Evolutionary conservation across 1,284 basidiomycete species (phyloP).

Genomic region (Heterobasidion irregulare): DNA sequence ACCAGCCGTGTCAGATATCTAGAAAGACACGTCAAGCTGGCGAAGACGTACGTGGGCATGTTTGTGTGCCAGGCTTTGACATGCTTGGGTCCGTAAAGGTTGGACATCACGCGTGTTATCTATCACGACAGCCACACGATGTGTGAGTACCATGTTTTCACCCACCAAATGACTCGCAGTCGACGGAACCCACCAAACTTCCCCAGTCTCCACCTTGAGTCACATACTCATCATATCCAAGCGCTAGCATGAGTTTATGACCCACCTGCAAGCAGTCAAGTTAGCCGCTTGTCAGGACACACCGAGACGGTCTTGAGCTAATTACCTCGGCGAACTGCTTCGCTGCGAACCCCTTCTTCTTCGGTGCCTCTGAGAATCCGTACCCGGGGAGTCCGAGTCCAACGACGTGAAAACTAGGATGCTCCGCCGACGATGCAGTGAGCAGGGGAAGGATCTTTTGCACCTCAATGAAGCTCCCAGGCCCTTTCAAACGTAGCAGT

Average conservation of each 20-base stretch:
- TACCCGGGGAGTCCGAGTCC: constrained; percentile 34
- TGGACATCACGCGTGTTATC: constrained; percentile 23
- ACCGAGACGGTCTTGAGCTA: neutral
- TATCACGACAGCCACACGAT: constrained; percentile 7
- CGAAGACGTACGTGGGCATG: constrained; percentile 18
- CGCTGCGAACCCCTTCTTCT: constrained; percentile 26
- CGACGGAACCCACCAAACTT: constrained; percentile 19
- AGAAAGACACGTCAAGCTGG: neutral
- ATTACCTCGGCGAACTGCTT: constrained; percentile 21
- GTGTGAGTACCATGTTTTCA: neutral
- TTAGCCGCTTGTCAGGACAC: neutral
- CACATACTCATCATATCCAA: constrained; percentile 41
- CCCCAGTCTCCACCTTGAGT: constrained; percentile 43
- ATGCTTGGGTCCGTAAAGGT: constrained; percentile 21
- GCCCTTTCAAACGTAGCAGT: constrained; percentile 19
- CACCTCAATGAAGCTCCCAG: constrained; percentile 36
- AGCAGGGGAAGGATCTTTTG: constrained; percentile 21
- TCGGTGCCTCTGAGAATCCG: constrained; percentile 25
- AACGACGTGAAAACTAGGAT: constrained; percentile 36
- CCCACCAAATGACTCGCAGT: neutral
- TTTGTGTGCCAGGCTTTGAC: constrained; percentile 30
- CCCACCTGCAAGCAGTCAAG: constrained; percentile 1
- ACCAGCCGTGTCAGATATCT: neutral
- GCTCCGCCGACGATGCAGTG: constrained; percentile 14
- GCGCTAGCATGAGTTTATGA: constrained; percentile 35